Evolutionary conservation across 441 rosid genomes (phyloP), one percentile per base, ranked within the genome.

Genomic region (Viola pubescens): DNA sequence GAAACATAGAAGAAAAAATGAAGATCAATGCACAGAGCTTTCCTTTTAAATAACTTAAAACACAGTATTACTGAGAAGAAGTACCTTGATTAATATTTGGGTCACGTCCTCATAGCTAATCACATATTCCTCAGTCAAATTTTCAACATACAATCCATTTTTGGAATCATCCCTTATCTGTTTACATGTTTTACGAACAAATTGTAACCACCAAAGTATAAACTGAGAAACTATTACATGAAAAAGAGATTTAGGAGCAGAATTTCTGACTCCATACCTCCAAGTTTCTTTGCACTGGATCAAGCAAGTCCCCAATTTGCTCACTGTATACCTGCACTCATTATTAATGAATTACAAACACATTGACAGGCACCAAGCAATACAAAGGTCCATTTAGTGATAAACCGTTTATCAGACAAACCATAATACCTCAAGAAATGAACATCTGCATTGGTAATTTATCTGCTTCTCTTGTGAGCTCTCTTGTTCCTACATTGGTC

Each of bases 401-500:
- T 41, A 8, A 41, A 49, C 9, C 45, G 52, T 52, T 61, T 40
- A 48, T 12, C 50, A 66, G 53, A 69, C n/a, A 12, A 52, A 26
- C 34, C 34, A 26, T 26, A 26, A 65, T 65, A 91, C 98, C 97
- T 91, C 98, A 13, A 91, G 88, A 72, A 91, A 91, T 54, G 98
- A 91, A 67, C 98, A 91, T 67, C 97, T 91, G 53, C 95, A 91
- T 77, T 91, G 98, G 66, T 77, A 87, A 71, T 89, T 89, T 7
- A 79, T 76, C 63, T 80, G 85, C 69, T 85, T 88, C 54, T 84
- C 84, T 60, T 77, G 83, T 0, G 81, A 77, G 69, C 75, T 82
- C 56, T 80, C 83, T 73, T 77, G 85, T 72, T 87, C 87, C 98
- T 91, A 55, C 56, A 71, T 44, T 61, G 13, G 56, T 60, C 42